Evolutionary conservation across 164 flowering plant species (phyloP).

Genomic region (Vitis riparia): DNA sequence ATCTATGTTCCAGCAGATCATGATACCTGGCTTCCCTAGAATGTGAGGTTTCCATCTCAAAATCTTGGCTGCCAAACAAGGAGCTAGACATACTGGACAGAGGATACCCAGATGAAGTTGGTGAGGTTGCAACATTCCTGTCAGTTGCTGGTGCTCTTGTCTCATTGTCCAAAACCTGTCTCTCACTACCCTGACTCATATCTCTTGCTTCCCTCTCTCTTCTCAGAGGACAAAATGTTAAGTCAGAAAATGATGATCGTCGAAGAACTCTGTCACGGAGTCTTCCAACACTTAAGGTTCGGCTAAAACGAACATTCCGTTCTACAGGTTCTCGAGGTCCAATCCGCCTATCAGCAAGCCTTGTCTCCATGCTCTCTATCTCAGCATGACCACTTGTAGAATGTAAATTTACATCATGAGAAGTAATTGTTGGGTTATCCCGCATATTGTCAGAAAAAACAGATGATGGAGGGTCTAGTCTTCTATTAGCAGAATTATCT

Average conservation of each 20-base stretch:
- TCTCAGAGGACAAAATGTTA: conserved; percentile 48
- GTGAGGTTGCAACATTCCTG: conserved; percentile 21
- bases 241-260: conserved; percentile 63
- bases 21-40: conserved; percentile 67
- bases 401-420: conserved; percentile 24
- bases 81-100: conserved; percentile 33
- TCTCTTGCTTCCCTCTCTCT: conserved; percentile 52
- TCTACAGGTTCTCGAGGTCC: conserved; percentile 75
- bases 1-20: conserved; percentile 69
- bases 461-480: conserved; percentile 18
- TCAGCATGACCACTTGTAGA: conserved; percentile 36
- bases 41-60: conserved; percentile 46
- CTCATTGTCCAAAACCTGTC: conserved; percentile 25
- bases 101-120: conserved; percentile 37
- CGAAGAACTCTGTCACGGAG: conserved; percentile 97
- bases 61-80: conserved; percentile 38
- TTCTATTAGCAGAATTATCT: conserved; percentile 22
- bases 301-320: conserved; percentile 75
- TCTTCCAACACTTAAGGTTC: conserved; percentile 91
- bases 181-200: conserved; percentile 28
- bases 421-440: conserved; percentile 26
- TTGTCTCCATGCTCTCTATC: conserved; percentile 35
- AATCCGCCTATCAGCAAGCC: conserved; percentile 44
- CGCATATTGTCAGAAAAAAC: conserved; percentile 21
- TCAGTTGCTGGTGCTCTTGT: conserved; percentile 26